Base-by-base conservation (phyloP, 2,329 filamentous ascomycete genomes). In the Calcarisporium arbuscula region DNA sequence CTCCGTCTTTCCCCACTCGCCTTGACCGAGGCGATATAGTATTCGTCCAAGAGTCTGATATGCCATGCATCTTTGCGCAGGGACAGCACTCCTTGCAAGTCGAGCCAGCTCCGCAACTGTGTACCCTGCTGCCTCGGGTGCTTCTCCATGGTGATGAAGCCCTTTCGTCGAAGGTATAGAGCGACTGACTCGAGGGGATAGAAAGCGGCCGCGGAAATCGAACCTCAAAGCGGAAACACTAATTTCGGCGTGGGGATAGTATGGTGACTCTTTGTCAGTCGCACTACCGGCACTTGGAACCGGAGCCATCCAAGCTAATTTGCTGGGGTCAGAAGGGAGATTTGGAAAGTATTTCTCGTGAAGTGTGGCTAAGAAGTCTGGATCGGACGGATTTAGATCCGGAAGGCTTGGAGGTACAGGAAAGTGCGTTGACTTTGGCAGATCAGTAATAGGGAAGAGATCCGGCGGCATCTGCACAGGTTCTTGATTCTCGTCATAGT, bases 261-360 rank as follows among this genome's bases (percentile, higher is more conserved):
- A 96, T 8, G 87, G 74, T 4, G 82, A 87, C 45, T 81, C 74
- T 44, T 69, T 71, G 51, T 85, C 80, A 16, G 79, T 78, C 27
- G 72, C 58, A 28, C 76, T 80, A 52, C 79, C 72, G 30, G 74
- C 58, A 5, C 80, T 78, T 6, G 80, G 79, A 32, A 83, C 53
- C 11, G 83, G 81, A 32, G 81, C 79, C 75, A 96, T 92, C 90
- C 90, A 98, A 15, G 86, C 85, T 5, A 95, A 76, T 34, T 85
- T 82, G 39, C 81, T 80, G 0, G 89, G 88, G 58, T 95, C 86
- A 35, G 88, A 78, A 3, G 89, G 79, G 2, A 95, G 80, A 42
- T 80, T 77, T 10, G 92, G 89, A 61, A 95, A 98, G 72, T 95
- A 98, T 59, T 95, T 95, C 16, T 79, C 65, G 67, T 95, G 89